phyloP scores from a whole-genome alignment of 805 yeast genomes.

The Henningerozyma blattae region DNA sequence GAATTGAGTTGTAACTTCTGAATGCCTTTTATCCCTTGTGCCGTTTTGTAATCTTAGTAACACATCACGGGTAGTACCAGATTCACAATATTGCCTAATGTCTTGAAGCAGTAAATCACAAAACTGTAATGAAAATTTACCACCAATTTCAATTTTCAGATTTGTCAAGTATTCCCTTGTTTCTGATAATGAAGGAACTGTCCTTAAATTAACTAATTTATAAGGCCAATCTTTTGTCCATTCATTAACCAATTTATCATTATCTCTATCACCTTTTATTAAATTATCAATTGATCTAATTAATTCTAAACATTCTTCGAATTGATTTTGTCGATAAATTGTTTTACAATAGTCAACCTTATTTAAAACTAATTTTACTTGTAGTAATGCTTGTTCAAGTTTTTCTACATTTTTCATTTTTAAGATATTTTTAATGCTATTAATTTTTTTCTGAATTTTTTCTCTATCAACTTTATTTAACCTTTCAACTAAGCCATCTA shows the following conservation, averaged over 20 bases:
- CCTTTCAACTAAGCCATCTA: conserved; percentile 34
- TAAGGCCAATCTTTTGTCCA: conserved; percentile 33
- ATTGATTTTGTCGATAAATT: conserved; percentile 26
- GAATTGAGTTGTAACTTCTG: conserved; percentile 28
- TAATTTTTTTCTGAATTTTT: conserved; percentile 39
- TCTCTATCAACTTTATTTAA: conserved; percentile 35
- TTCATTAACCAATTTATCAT: conserved; percentile 17
- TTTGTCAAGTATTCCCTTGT: conserved; percentile 41
- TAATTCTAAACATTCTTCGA: conserved; percentile 43
- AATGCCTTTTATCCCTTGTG: conserved; percentile 26
- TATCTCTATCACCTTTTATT: conserved; percentile 37
- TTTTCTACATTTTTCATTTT: conserved; percentile 47
- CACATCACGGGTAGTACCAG: conserved; percentile 36
- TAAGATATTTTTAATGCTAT: conserved; percentile 36
- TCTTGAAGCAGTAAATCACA: conserved; percentile 46
- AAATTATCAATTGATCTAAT: conserved; percentile 46
- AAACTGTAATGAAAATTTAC: conserved; percentile 50
- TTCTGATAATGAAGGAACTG: conserved; percentile 22
- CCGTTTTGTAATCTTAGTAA: conserved; percentile 32
- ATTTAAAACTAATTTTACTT: conserved; percentile 32
- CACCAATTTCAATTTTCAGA: conserved; percentile 55
- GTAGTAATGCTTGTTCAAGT: conserved; percentile 49
- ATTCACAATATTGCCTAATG: conserved; percentile 43
- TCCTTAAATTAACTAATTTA: conserved; percentile 20
- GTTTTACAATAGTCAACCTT: conserved; percentile 31